Evolutionary conservation across 441 rosid genomes (phyloP).

Genomic region (Melastoma candidum): DNA sequence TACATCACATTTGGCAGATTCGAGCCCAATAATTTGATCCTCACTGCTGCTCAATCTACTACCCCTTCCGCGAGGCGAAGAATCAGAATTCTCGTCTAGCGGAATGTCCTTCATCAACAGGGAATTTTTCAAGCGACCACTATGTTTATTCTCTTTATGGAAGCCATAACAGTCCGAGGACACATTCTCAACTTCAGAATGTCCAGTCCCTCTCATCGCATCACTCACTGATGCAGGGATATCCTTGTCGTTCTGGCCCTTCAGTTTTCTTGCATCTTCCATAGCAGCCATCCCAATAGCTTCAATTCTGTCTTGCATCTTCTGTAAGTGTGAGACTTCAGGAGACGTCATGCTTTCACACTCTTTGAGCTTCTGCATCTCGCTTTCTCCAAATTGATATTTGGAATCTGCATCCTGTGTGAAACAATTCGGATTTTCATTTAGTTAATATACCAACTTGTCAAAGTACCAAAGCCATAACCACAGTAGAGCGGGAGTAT

Average conservation of each 20-base stretch:
- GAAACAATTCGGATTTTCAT: slow-evolving; percentile 2
- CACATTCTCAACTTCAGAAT: slow-evolving; percentile 11
- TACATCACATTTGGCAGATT: slow-evolving; percentile 29
- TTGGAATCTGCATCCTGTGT: slow-evolving; percentile 33
- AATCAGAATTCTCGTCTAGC: slow-evolving; percentile 72
- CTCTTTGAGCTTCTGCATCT: slow-evolving; percentile 17
- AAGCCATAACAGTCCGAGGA: slow-evolving; percentile 8
- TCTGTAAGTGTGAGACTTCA: slow-evolving; percentile 48
- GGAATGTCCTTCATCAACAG: slow-evolving; percentile 79
- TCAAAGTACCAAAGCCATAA: too few species aligned
- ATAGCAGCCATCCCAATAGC: slow-evolving; percentile 51
- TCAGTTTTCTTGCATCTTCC: slow-evolving; percentile 40
- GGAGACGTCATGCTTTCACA: slow-evolving; percentile 14
- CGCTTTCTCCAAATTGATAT: slow-evolving; percentile 23
- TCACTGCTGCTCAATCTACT: slow-evolving; percentile 23
- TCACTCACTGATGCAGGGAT: slow-evolving; percentile 19
- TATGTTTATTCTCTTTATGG: too few species aligned
- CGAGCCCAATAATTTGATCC: slow-evolving; percentile 50
- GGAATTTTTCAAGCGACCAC: slow-evolving; percentile 26
- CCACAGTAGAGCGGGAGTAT: too few species aligned
- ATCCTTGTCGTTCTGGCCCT: slow-evolving; percentile 25
- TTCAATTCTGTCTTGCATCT: slow-evolving; percentile 53
- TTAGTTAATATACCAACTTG: too few species aligned
- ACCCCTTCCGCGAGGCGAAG: slow-evolving; percentile 37
- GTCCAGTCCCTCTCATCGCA: slow-evolving; percentile 11